These are phyloP conservation scores for Vinca minor DNA, from an alignment of 257 asterid species.

Conservation along the genomic window DNA sequence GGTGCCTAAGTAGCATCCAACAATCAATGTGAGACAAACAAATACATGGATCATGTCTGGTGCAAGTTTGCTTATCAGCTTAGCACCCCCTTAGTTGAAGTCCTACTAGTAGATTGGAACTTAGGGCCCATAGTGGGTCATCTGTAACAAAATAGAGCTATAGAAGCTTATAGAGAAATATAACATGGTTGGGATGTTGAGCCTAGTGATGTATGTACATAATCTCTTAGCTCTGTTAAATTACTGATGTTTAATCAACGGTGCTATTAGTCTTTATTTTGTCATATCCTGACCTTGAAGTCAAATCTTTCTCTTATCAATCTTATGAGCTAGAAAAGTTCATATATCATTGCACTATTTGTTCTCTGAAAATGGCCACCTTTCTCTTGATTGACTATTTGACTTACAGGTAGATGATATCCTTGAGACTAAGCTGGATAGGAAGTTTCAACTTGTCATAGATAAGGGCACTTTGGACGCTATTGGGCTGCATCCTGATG, in stretches of 20 bases:
- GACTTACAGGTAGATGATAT: conserved; percentile 75
- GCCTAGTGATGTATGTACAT: neutral
- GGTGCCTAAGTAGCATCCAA: too few relatives aligned
- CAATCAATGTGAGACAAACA: too few relatives aligned
- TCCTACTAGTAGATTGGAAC: neutral
- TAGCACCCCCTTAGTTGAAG: neutral
- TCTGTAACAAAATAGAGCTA: neutral
- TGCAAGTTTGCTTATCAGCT: neutral
- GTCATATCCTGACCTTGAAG: neutral
- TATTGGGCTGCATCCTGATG: conserved; percentile 96
- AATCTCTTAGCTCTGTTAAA: neutral
- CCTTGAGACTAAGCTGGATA: conserved; percentile 81
- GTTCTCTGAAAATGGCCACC: conserved; percentile 7
- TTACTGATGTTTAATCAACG: neutral
- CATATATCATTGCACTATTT: neutral
- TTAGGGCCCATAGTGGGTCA: neutral
- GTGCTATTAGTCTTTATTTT: neutral
- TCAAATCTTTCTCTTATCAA: neutral
- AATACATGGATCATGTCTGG: neutral
- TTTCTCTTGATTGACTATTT: conserved; percentile 17
- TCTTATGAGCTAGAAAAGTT: neutral
- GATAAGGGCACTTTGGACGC: conserved; percentile 98
- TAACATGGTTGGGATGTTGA: neutral
- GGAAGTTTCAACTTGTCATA: conserved; percentile 69
- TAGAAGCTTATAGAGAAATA: neutral